phyloP scores from a whole-genome alignment of 1,284 basidiomycete species.

The Cutaneotrichosporon daszewskae region DNA sequence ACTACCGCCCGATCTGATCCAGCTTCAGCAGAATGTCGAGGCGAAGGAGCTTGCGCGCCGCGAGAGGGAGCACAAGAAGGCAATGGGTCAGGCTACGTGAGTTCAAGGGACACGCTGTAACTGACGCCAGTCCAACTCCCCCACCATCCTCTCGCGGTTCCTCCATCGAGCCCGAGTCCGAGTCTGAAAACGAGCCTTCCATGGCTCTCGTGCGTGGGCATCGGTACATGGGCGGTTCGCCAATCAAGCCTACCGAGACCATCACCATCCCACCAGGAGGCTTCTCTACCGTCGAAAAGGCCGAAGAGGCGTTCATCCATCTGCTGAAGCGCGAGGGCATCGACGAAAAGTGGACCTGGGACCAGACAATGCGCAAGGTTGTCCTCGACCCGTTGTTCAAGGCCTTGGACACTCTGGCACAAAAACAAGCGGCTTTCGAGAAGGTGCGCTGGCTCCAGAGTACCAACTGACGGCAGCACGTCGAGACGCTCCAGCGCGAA shows the following conservation, averaged over 20 bases:
- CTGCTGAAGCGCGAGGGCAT: constrained; percentile 82
- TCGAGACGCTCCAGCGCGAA: constrained; percentile 52
- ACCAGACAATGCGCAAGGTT: constrained; percentile 93
- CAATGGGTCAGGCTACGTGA: constrained; percentile 25
- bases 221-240: constrained; percentile 1
- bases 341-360: constrained; percentile 93
- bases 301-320: constrained; percentile 88
- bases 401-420: constrained; percentile 82
- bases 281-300: constrained; percentile 77
- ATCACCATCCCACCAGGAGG: constrained; percentile 75
- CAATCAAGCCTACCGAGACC: too few species aligned
- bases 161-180: constrained; percentile 17
- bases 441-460: constrained; percentile 68
- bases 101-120: background rate
- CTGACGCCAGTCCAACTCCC: constrained; percentile 10
- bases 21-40: constrained; percentile 74
- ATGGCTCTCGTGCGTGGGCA: constrained; percentile 4
- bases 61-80: constrained; percentile 14
- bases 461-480: background rate
- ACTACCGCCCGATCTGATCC: constrained; percentile 78
- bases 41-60: constrained; percentile 53
- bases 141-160: background rate
- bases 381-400: constrained; percentile 98
- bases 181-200: constrained; percentile 12
- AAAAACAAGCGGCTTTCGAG: constrained; percentile 89